Base-by-base conservation (phyloP, 140 eudicot species). In the Stevia rebaudiana region DNA sequence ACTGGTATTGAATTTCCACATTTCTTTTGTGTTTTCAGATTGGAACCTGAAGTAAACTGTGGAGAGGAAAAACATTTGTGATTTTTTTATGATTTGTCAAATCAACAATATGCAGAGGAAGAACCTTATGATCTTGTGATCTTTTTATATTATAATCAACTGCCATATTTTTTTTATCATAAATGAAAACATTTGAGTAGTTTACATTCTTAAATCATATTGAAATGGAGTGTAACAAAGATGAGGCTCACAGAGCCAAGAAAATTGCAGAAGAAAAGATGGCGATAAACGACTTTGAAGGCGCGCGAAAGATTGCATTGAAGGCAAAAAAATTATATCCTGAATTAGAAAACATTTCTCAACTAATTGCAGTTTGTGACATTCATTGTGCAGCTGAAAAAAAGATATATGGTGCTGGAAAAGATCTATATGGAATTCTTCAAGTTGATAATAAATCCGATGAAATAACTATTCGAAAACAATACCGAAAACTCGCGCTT, bases 171-270 rank as follows among this genome's bases (percentile, higher is more conserved):
- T 18, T 44, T 39, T 56, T 40, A 8, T 16, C 8, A 3, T 56
- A 31, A 56, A 15, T 4, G 43, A 56, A n/a, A 8, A 15, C 23
- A 30, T 31, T 40, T 9, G 25, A 15, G 55, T 67, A 74, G 58
- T 55, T 74, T 28, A 57, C 31, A 49, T 51, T 31, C 41, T 22
- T 55, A 57, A 55, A 44, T 65, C 40, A 40, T 50, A 25, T 25
- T 49, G 9, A 1, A 49, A 88, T 89, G 96, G 96, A 89, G 73
- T 85, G 96, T 73, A 89, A 85, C 86, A 83, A 76, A 77, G 96
- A 88, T 40, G 96, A 88, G 61, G 90, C 96, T 24, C 17, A 73
- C 67, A 76, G 90, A 80, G 96, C 95, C 60, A 85, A 61, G 68
- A 64, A 33, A 19, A 39, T 85, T 56, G 95, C 97, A 6, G 90